A percentile compares a stretch with the other conserved stretches of the same genome.
These are phyloP conservation scores for Cadophora luteo-olivacea DNA, from an alignment of 2,329 filamentous ascomycete species.

Conservation along the genomic window DNA sequence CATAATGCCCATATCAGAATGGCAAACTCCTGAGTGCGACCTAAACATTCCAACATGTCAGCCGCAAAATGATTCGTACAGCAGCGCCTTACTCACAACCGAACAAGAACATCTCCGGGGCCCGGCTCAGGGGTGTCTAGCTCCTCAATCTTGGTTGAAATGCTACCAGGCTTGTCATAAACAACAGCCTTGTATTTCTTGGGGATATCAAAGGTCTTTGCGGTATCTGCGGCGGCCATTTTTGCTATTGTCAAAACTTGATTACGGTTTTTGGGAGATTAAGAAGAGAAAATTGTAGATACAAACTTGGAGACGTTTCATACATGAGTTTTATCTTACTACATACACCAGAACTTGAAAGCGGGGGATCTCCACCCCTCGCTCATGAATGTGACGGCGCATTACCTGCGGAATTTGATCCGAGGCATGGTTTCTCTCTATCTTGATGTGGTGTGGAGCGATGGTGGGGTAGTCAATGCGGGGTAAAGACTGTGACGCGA, in stretches of 20 bases:
- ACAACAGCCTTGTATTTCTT: constrained; percentile 67
- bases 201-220: constrained; percentile 51
- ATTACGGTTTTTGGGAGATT: neutral
- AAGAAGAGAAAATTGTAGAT: neutral
- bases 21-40: constrained; percentile 70
- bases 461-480: constrained; percentile 19
- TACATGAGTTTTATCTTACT: neutral
- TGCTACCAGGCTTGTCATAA: constrained; percentile 69
- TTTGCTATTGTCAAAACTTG: constrained; percentile 22
- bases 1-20: constrained; percentile 66
- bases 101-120: constrained; percentile 66
- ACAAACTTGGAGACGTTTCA: neutral
- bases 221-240: constrained; percentile 38
- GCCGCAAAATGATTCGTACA: neutral
- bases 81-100: constrained; percentile 52
- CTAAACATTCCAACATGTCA: constrained; percentile 11
- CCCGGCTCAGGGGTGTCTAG: constrained; percentile 70
- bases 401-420: neutral
- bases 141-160: constrained; percentile 69
- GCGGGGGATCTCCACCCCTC: constrained; percentile 12
- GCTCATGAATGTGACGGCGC: neutral
- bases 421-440: constrained; percentile 1
- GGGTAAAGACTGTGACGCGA: constrained; percentile 17
- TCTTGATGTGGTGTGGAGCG: neutral
- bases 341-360: neutral